A percentile compares a stretch with the other conserved stretches of the same genome.
These are phyloP conservation scores for Dendrobium huoshanense DNA, from an alignment of 106 monocot species.

Conservation along the genomic window DNA sequence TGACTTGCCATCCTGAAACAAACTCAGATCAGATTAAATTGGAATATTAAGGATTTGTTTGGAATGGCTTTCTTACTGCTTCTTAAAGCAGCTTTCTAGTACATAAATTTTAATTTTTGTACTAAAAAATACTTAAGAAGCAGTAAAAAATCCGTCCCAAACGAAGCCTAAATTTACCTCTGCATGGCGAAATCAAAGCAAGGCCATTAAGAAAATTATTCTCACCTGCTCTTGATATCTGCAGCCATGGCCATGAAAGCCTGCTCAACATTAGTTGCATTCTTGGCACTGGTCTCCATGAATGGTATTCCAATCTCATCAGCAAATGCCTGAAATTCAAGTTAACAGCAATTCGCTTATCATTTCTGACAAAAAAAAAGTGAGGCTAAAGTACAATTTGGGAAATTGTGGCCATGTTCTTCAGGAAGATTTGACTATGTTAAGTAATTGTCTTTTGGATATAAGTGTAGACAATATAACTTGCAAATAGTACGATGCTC, in stretches of 20 bases:
- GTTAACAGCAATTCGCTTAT: neutral
- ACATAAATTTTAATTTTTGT: too few species aligned
- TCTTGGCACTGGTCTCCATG: conserved; percentile 42
- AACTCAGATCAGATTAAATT: neutral
- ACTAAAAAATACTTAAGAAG: too few species aligned
- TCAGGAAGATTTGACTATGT: neutral
- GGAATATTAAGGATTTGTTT: neutral
- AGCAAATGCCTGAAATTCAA: conserved; percentile 27
- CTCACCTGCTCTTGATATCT: conserved; percentile 32
- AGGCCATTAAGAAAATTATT: neutral
- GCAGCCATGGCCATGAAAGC: conserved; percentile 49
- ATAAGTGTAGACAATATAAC: too few species aligned
- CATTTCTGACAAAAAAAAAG: neutral
- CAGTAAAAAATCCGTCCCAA: too few species aligned
- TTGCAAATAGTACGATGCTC: neutral
- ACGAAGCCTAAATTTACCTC: too few species aligned
- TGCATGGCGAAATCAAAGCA: neutral
- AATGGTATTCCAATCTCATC: conserved; percentile 47
- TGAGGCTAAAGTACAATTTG: neutral
- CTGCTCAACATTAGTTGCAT: conserved; percentile 37
- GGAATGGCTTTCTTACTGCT: too few species aligned
- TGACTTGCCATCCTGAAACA: conserved; percentile 27
- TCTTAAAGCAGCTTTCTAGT: too few species aligned
- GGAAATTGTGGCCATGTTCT: neutral
- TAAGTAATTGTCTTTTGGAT: neutral